These are phyloP conservation scores for Cladosporium oxysporum DNA, from an alignment of 2,329 filamentous ascomycete genomes.

Conservation along the genomic window DNA sequence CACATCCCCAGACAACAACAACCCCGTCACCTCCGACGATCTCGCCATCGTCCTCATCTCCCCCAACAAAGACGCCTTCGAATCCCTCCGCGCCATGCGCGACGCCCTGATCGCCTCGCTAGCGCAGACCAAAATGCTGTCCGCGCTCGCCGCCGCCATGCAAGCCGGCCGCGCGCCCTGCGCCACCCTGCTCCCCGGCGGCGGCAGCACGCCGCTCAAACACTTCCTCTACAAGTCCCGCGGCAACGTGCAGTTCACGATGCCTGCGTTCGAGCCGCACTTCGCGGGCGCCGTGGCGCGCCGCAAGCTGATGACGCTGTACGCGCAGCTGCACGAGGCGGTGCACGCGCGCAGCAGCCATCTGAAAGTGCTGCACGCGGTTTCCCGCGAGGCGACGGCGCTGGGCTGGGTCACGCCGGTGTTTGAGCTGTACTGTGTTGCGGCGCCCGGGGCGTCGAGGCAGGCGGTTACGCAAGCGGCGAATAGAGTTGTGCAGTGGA, in stretches of 20 bases:
- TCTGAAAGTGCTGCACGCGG: constrained; percentile 81
- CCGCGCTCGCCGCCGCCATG: constrained; percentile 71
- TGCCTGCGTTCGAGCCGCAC: constrained; percentile 75
- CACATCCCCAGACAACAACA: not conserved
- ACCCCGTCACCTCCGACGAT: constrained; percentile 50
- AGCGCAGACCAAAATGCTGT: constrained; percentile 71
- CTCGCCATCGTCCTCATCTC: constrained; percentile 94
- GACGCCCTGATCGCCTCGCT: constrained; percentile 68
- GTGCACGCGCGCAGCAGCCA: constrained; percentile 84
- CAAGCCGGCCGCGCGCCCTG: constrained; percentile 69
- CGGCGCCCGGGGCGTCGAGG: constrained; percentile 66
- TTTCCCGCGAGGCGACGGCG: constrained; percentile 72
- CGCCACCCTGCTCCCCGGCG: constrained; percentile 73
- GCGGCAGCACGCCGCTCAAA: constrained; percentile 63
- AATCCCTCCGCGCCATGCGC: constrained; percentile 74
- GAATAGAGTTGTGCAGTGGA: constrained; percentile 89
- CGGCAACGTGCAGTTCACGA: constrained; percentile 92
- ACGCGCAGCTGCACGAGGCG: constrained; percentile 79
- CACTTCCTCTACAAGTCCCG: constrained; percentile 97
- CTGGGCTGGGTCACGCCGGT: constrained; percentile 88
- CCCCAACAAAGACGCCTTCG: constrained; percentile 90
- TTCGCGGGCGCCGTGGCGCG: constrained; percentile 50
- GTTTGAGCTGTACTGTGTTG: constrained; percentile 96
- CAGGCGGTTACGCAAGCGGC: constrained; percentile 78
- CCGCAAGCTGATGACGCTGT: constrained; percentile 72